Conservation (phyloP, 108 stramenopile genomes). For the Mediolabrus comicus region DNA sequence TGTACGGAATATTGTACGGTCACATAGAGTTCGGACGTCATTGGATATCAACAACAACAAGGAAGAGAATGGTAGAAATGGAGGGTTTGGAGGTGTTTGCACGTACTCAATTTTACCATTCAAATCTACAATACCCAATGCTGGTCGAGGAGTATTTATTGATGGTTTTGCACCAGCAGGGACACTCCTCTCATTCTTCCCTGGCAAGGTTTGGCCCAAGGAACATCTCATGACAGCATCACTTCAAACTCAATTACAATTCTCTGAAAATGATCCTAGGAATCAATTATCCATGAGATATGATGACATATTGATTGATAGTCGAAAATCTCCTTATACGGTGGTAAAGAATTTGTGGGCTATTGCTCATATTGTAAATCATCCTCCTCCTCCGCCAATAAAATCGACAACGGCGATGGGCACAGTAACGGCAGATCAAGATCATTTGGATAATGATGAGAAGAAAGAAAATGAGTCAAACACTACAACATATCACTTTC, state of each 20-base stretch:
- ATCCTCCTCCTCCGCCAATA: slow-evolving; percentile 52
- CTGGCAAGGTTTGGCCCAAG: slow-evolving; percentile 80
- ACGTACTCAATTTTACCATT: slow-evolving; percentile 53
- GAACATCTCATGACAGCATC: slow-evolving; percentile 53
- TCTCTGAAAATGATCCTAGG: slow-evolving; percentile 60
- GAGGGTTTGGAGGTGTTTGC: neutral
- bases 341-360: slow-evolving; percentile 78
- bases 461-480: neutral
- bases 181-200: slow-evolving; percentile 77
- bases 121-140: slow-evolving; percentile 67
- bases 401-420: slow-evolving; percentile 5
- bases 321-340: slow-evolving; percentile 72
- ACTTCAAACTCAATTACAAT: slow-evolving; percentile 50
- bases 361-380: slow-evolving; percentile 81
- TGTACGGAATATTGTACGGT: slow-evolving; percentile 63
- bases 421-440: neutral
- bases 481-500: neutral
- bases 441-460: neutral
- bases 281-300: slow-evolving; percentile 75
- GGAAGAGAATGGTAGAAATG: slow-evolving; percentile 1
- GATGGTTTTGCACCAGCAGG: slow-evolving; percentile 80
- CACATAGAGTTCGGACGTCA: slow-evolving; percentile 48
- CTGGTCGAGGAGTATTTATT: slow-evolving; percentile 81
- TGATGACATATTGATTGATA: slow-evolving; percentile 84
- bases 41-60: slow-evolving; percentile 6